phyloP scores from a whole-genome alignment of 2,329 filamentous ascomycete species.

The Penicillium paneum region DNA sequence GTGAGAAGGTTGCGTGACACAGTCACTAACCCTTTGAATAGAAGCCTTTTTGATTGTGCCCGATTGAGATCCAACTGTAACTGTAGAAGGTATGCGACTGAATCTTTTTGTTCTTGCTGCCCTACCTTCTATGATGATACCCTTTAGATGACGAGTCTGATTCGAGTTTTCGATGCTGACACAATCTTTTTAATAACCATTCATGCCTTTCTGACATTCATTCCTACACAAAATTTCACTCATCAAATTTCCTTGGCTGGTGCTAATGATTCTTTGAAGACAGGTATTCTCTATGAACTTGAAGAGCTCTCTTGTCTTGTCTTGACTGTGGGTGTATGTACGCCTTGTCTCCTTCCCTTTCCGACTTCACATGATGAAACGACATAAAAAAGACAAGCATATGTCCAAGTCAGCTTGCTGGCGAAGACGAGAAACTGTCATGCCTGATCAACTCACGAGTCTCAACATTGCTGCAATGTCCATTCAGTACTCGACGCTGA shows the following conservation, averaged over 20 bases:
- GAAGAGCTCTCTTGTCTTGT: not conserved
- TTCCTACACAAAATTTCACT: constrained; percentile 2
- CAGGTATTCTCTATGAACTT: not conserved
- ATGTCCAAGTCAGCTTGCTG: constrained; percentile 72
- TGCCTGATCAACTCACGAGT: constrained; percentile 44
- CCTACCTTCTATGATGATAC: constrained; percentile 47
- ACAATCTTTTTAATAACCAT: constrained; percentile 54
- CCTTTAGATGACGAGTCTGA: constrained; percentile 64
- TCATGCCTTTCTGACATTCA: constrained; percentile 56
- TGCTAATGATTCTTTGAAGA: constrained; percentile 6
- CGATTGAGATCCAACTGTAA: constrained; percentile 2
- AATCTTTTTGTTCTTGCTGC: not conserved
- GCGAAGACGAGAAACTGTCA: constrained; percentile 53
- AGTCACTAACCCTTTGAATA: constrained; percentile 28
- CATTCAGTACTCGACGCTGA: constrained; percentile 28
- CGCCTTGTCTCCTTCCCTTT: constrained; percentile 21
- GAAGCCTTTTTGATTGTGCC: constrained; percentile 15
- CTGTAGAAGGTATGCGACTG: constrained; percentile 21
- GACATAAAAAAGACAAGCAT: constrained; percentile 89
- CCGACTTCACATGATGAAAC: constrained; percentile 68
- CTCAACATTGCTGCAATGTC: constrained; percentile 14
- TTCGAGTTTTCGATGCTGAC: constrained; percentile 61
- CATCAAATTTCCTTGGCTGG: constrained; percentile 2
- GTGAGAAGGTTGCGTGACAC: constrained; percentile 18
- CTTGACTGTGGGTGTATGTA: constrained; percentile 27